Evolutionary conservation across 768 basidiomycete species (phyloP), one percentile per base, ranked within the genome.

Genomic region (Auriscalpium orientale): DNA sequence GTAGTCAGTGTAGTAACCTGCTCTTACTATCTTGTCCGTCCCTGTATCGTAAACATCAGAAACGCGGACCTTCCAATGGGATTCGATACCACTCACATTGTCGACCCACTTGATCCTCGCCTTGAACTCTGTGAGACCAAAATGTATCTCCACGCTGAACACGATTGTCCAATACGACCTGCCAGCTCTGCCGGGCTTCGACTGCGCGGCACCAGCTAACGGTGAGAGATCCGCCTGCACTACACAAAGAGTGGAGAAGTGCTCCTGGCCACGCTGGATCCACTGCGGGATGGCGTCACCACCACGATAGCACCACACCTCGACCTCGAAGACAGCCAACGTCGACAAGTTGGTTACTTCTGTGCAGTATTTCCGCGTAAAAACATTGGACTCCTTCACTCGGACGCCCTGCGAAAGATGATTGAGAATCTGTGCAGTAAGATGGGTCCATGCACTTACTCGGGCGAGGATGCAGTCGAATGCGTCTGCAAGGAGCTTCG

Each of bases 271-370:
- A 54, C 87, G 73, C 47, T 82, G 74, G 52, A 91, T 90, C 88
- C 88, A 90, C 61, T 82, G 80, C 1, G 88, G 88, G 36, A 85
- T 72, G 8, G 70, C 73, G 59, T 85, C 80, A 46, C 84, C 84
- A n/a, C 88, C 87, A 64, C 88, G 75, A 69, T 80, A 91, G 65
- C 88, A 90, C 88, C 88, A 90, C 61, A 91, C 79, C 67, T 90
- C 87, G 28, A 90, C 87, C 66, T 90, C 88, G 60, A 91, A 90
- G 16, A 89, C 84, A 13, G 85, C 87, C 5, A 89, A 74, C 62
- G 87, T 84, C 4, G 83, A 81, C 34, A 91, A 66, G 58, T 79
- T 89, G 9, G 88, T 90, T 38, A 91, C 77, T 65, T 90, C 88
- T 0, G 88, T 90, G 64, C 84, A 87, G 68, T 91, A 89, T 65